phyloP scores from a whole-genome alignment of 169 alveolate species.

The Eimeria falciformis region DNA sequence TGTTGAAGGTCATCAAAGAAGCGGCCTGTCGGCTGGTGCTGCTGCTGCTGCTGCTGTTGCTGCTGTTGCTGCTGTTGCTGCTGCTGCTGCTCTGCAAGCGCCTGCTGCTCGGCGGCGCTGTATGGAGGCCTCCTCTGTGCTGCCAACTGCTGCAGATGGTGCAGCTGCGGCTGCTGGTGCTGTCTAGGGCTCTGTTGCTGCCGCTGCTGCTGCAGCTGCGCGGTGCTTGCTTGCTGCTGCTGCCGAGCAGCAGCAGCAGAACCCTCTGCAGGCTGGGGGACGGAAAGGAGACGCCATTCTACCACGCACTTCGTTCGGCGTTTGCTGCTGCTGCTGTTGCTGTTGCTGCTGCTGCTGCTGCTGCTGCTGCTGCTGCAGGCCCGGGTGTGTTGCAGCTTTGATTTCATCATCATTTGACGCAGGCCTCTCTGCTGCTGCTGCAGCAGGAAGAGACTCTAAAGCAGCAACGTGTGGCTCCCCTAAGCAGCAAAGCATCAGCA shows the following conservation, averaged over 20 bases:
- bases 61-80: constrained; percentile 32
- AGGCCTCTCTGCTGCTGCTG: constrained; percentile 23
- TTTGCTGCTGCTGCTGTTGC: constrained; percentile 14
- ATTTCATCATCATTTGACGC: not conserved
- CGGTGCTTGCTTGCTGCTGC: constrained; percentile 49
- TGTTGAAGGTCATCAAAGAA: constrained; percentile 53
- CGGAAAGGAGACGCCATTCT: constrained; percentile 47
- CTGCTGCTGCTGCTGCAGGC: constrained; percentile 25
- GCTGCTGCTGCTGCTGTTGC: constrained; percentile 52
- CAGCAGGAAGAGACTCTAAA: constrained; percentile 40
- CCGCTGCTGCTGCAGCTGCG: constrained; percentile 32
- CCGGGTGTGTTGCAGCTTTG: not conserved
- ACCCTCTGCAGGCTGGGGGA: not conserved
- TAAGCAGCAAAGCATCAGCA: constrained; percentile 66
- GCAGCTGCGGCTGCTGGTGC: constrained; percentile 20
- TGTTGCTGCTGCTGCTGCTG: constrained; percentile 29
- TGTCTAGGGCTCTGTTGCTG: constrained; percentile 9
- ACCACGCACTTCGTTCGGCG: constrained; percentile 21
- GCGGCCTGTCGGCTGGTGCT: constrained; percentile 51
- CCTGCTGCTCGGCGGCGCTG: too few species aligned
- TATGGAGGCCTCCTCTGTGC: not conserved
- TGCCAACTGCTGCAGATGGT: constrained; percentile 6
- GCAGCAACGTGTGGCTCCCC: constrained; percentile 66
- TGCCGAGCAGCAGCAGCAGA: constrained; percentile 28
- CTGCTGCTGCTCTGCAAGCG: not conserved